phyloP scores from a whole-genome alignment of 768 basidiomycete genomes.

The Naganishia vaughanmartiniae region DNA sequence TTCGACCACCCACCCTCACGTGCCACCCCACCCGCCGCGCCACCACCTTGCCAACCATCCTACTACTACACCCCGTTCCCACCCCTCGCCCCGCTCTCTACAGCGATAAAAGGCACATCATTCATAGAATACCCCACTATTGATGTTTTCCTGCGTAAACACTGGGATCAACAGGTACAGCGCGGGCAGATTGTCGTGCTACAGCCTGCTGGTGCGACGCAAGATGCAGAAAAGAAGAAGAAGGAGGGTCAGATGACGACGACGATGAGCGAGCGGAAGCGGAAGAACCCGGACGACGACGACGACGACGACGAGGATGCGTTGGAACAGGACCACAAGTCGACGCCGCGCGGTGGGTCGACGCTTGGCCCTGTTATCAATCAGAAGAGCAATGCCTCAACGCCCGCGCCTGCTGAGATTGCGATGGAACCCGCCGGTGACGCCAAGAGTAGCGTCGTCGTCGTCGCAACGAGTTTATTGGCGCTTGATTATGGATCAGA shows the following conservation, averaged over 20 bases:
- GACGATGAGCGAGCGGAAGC: too few relatives aligned
- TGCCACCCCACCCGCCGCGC: not conserved
- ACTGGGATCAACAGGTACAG: constrained; percentile 55
- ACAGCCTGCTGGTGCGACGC: too few relatives aligned
- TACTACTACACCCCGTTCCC: not conserved
- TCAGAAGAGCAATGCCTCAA: too few relatives aligned
- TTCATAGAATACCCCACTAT: constrained; percentile 84
- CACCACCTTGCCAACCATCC: not conserved
- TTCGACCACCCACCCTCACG: not conserved
- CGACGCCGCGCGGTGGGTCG: too few relatives aligned
- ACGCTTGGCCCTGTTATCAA: too few relatives aligned
- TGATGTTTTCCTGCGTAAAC: constrained; percentile 65
- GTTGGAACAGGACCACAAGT: too few relatives aligned
- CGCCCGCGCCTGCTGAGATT: too few relatives aligned
- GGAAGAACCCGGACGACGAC: not conserved
- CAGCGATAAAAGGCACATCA: constrained; percentile 60
- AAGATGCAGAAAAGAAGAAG: too few relatives aligned
- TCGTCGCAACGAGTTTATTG: too few relatives aligned
- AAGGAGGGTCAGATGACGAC: too few relatives aligned
- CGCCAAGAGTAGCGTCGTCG: too few relatives aligned
- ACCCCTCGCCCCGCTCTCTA: constrained; percentile 49
- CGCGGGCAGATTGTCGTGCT: not conserved
- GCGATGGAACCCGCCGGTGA: not conserved
- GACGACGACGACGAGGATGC: too few relatives aligned
- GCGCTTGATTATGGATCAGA: constrained; percentile 13